Conservation (phyloP, 2,329 filamentous ascomycete species). For the Penicillium sp. region DNA sequence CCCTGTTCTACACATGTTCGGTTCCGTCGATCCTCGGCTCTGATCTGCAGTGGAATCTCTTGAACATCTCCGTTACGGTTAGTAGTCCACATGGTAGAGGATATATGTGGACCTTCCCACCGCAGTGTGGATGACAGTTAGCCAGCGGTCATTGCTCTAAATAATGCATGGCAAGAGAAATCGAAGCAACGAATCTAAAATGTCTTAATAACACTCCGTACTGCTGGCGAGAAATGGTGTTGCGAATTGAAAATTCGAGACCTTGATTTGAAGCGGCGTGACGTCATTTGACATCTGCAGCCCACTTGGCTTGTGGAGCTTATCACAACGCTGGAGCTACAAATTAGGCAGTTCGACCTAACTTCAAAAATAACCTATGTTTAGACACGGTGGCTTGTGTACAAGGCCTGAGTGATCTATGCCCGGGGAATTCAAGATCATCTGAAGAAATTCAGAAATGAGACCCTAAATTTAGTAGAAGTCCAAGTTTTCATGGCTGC, state of each 20-base stretch:
- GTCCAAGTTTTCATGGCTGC: no score
- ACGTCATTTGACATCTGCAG: not conserved
- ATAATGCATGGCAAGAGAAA: no score
- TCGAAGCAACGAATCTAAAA: not conserved
- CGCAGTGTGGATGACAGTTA: conserved; percentile 3
- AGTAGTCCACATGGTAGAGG: not conserved
- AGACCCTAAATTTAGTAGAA: no score
- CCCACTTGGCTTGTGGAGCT: not conserved
- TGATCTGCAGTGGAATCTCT: not conserved
- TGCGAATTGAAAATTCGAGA: not conserved
- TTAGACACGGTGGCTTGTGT: no score
- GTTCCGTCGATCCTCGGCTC: conserved; percentile 1
- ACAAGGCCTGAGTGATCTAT: no score
- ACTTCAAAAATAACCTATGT: no score
- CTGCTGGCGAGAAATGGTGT: not conserved
- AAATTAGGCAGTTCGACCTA: no score
- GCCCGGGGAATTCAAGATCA: no score
- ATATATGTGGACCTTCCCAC: not conserved
- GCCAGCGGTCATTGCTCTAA: no score
- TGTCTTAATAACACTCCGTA: not conserved
- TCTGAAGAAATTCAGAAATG: no score
- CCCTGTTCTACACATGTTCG: not conserved
- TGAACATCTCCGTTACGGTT: not conserved
- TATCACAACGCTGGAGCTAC: not conserved
- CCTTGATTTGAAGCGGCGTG: conserved; percentile 2